A percentile compares a stretch with the other conserved stretches of the same genome.
phyloP scores from a whole-genome alignment of 768 basidiomycete genomes.

The Termitomyces sp. region DNA sequence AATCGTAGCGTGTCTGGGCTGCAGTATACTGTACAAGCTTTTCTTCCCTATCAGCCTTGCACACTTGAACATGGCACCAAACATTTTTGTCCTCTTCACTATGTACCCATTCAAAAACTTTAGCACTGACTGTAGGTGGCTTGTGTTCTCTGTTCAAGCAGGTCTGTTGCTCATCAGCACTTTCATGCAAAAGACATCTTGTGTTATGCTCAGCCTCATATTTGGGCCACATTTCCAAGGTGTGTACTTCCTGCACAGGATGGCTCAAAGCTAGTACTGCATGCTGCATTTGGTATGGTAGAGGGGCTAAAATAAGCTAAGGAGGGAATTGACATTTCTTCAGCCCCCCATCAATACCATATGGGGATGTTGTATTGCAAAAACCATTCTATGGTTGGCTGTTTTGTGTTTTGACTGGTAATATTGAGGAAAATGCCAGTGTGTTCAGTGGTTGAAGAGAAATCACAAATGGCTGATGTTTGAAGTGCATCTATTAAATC shows the following conservation, averaged over 20 bases:
- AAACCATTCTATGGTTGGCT: no score
- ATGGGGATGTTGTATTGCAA: no score
- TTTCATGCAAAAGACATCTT: no score
- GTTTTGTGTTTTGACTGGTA: no score
- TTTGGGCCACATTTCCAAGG: background rate
- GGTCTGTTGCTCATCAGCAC: background rate
- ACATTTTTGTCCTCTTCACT: background rate
- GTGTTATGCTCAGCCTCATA: background rate
- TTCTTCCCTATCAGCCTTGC: background rate
- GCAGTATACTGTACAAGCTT: no score
- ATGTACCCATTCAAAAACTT: constrained; percentile 11
- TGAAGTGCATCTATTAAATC: background rate
- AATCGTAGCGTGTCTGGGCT: no score
- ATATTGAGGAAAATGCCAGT: background rate
- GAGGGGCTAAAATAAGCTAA: no score
- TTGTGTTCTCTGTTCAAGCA: background rate
- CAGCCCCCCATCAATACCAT: no score
- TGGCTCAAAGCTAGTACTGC: no score
- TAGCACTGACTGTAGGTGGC: constrained; percentile 2
- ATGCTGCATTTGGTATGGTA: no score
- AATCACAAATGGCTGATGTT: background rate
- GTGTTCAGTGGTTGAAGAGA: background rate
- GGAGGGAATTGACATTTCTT: no score
- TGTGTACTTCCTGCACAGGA: background rate
- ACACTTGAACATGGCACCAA: background rate